These are phyloP conservation scores for Jaminaea rosea DNA, from an alignment of 1,284 basidiomycete genomes.

Conservation along the genomic window DNA sequence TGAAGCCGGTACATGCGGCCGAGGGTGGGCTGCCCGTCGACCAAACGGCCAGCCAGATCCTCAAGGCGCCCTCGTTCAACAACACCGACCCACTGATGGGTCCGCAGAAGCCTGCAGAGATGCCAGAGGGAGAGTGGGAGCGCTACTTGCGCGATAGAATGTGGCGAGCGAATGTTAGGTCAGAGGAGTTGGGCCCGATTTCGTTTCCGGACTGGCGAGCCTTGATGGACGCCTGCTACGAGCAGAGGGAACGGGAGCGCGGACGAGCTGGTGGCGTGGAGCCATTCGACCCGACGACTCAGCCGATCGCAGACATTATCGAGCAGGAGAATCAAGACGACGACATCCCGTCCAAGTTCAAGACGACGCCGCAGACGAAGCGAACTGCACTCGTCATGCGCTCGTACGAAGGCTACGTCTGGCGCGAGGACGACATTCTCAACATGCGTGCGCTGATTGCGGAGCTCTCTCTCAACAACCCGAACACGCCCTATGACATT, in stretches of 20 bases:
- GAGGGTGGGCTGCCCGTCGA: no score
- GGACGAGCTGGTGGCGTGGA: constrained; percentile 38
- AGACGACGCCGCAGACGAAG: constrained; percentile 40
- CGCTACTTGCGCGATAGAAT: constrained; percentile 30
- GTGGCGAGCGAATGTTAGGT: constrained; percentile 36
- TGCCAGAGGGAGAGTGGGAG: constrained; percentile 40
- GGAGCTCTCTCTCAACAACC: constrained; percentile 46
- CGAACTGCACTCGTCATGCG: constrained; percentile 45
- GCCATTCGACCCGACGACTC: constrained; percentile 5
- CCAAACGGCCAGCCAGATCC: not conserved
- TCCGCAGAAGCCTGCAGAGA: constrained; percentile 26
- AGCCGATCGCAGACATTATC: constrained; percentile 11
- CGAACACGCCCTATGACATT: constrained; percentile 44
- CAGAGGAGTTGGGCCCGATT: constrained; percentile 32
- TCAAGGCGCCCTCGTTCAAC: constrained; percentile 9
- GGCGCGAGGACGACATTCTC: constrained; percentile 47
- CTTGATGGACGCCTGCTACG: constrained; percentile 44
- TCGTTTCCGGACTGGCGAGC: constrained; percentile 44
- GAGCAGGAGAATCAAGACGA: constrained; percentile 8
- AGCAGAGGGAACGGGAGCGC: constrained; percentile 36
- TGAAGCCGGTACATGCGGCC: constrained; percentile 23
- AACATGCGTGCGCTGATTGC: constrained; percentile 46
- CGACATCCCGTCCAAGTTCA: constrained; percentile 12
- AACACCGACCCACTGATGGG: constrained; percentile 39
- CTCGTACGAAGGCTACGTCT: constrained; percentile 43